Base-by-base conservation (phyloP, 148 eudicot species). In the Chenopodium quinoa region DNA sequence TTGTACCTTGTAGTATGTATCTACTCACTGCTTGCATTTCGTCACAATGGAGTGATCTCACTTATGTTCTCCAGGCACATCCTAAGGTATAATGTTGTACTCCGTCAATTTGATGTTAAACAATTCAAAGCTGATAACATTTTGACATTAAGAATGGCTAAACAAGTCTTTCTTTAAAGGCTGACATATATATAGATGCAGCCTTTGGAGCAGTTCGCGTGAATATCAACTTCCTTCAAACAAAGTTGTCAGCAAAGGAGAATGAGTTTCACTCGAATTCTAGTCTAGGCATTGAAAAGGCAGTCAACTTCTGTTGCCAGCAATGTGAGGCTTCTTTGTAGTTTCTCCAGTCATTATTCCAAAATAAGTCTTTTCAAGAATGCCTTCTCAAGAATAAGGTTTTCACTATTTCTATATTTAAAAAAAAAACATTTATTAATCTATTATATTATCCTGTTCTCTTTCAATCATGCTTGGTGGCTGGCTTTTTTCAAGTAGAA, bases 301-400 rank as follows among this genome's bases (percentile, higher is more conserved):
- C 81, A 34, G 83, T 93, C 70, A 81, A 80, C 69, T 86, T 83
- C 86, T 85, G 87, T 75, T 96, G 95, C 89, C 93, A 87, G 86
- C 98, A 92, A 79, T 93, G 98, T 81, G 99, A 96, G 88, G 94
- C 93, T 88, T 91, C 99, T 79, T 85, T 93, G 81, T 95, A 93
- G 88, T 91, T 93, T 89, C 93, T 96, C 62, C 97, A 92, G 82
- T 91, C 88, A 52, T 75, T 92, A 73, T 92, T 94, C 87, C 97
- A 96, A 75, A 94, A 89, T 77, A 93, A 92, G 83, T 81, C 87
- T 52, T 91, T 96, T 82, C 92, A 95, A 66, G 99, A 96, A 82
- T 87, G 90, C 75, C 83, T 96, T 58, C 91, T 96, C 62, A 91
- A 75, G 87, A 88, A 93, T 79, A 93, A 96, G 99, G 99, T 96